Percentiles rank a stretch among this genome's conserved stretches.
Evolutionary conservation across 1,284 basidiomycete species (phyloP).

Genomic region (Cryptococcus floricola): DNA sequence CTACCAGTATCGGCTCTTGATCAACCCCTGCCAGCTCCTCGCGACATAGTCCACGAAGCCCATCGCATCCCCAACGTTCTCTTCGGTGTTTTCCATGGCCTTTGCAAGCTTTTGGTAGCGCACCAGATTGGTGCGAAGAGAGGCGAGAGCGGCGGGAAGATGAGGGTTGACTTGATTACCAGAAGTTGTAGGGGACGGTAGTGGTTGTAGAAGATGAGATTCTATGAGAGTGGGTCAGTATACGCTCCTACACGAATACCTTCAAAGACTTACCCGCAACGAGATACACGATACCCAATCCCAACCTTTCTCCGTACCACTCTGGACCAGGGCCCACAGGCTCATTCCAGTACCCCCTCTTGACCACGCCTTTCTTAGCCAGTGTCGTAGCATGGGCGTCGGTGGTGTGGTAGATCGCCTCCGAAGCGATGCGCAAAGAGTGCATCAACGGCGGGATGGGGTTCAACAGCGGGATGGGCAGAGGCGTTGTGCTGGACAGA

Average conservation of each 20-base stretch:
- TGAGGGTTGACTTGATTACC: conserved; percentile 19
- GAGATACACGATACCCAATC: conserved; percentile 35
- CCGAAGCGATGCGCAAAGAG: conserved; percentile 40
- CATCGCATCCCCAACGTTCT: conserved; percentile 25
- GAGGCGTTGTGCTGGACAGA: conserved; percentile 1
- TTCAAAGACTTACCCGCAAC: conserved; percentile 25
- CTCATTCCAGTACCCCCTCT: conserved; percentile 36
- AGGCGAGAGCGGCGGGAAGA: conserved; percentile 23
- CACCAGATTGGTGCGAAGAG: conserved; percentile 26
- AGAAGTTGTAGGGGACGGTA: conserved; percentile 7
- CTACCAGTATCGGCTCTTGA: conserved; percentile 35
- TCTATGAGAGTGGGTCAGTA: conserved; percentile 17
- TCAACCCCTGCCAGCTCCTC: conserved; percentile 29
- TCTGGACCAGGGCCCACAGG: conserved; percentile 40
- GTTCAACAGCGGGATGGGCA: conserved; percentile 30
- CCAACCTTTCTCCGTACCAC: conserved; percentile 37
- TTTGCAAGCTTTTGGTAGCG: conserved; percentile 17
- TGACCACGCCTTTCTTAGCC: conserved; percentile 5
- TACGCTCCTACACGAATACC: neutral
- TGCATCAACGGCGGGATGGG: conserved; percentile 35
- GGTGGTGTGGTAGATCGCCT: conserved; percentile 19
- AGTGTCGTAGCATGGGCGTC: conserved; percentile 5
- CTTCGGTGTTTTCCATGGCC: conserved; percentile 17
- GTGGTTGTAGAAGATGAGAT: conserved; percentile 36
- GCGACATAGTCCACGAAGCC: conserved; percentile 30